Evolutionary conservation across 148 eudicot genomes (phyloP).

Genomic region (Vaccinium darrowii): DNA sequence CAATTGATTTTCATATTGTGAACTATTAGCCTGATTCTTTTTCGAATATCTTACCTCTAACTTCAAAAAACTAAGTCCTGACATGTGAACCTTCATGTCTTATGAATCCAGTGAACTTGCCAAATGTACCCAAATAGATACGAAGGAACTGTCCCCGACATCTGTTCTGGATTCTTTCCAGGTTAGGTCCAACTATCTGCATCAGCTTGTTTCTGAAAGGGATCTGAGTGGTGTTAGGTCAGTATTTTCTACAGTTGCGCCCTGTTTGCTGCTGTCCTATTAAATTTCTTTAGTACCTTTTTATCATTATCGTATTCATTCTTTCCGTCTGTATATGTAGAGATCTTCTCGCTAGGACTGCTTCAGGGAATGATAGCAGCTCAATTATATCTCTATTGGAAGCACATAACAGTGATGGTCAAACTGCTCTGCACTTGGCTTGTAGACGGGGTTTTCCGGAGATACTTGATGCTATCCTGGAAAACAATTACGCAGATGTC

Average conservation of each 20-base stretch:
- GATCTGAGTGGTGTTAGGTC: conserved; percentile 76
- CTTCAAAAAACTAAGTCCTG: not conserved
- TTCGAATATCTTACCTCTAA: conserved; percentile 1
- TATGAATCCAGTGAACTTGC: conserved; percentile 48
- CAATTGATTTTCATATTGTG: not conserved
- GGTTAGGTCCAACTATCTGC: conserved; percentile 61
- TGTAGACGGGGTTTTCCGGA: conserved; percentile 88
- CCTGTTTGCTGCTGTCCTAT: not conserved
- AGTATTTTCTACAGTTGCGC: conserved; percentile 27
- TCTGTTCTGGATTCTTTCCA: conserved; percentile 53
- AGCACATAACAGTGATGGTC: conserved; percentile 92
- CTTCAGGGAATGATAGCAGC: conserved; percentile 46
- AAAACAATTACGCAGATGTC: conserved; percentile 66
- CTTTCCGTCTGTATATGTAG: conserved; percentile 33
- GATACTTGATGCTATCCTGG: conserved; percentile 78
- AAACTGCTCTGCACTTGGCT: conserved; percentile 93
- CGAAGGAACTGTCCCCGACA: conserved; percentile 49
- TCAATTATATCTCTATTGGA: conserved; percentile 64
- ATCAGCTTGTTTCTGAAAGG: conserved; percentile 75
- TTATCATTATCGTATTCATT: conserved; percentile 12
- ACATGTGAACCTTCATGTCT: not conserved
- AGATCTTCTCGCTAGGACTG: conserved; percentile 63
- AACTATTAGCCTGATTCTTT: not conserved
- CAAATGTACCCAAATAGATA: conserved; percentile 36
- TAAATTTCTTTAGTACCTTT: not conserved